Evolutionary conservation across 192 early-diverging fungal genomes (phyloP).

Genomic region (Backusella macrospora): DNA sequence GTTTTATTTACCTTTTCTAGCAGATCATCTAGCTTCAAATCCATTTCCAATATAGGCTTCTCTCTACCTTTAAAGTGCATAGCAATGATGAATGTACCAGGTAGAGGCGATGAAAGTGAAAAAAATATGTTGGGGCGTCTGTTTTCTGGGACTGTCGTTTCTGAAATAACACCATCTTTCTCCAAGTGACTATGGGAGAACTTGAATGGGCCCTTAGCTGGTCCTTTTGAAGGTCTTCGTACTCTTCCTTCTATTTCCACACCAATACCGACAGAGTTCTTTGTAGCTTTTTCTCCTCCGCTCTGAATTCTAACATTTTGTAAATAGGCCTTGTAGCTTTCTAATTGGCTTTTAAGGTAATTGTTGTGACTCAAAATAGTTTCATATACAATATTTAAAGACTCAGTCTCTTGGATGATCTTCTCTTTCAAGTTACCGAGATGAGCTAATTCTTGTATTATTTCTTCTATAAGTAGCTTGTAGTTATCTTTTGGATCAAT

Average conservation of each 20-base stretch:
- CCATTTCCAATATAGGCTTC: constrained; percentile 94
- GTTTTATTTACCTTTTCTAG: constrained; percentile 63
- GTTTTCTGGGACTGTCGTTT: constrained; percentile 90
- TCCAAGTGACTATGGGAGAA: constrained; percentile 84
- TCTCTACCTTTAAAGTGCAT: constrained; percentile 89
- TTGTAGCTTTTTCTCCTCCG: constrained; percentile 36
- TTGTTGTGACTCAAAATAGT: constrained; percentile 95
- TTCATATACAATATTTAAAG: constrained; percentile 86
- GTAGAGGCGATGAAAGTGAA: constrained; percentile 82
- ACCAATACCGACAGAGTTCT: constrained; percentile 64
- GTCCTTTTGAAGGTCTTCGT: constrained; percentile 44
- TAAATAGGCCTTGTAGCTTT: constrained; percentile 92
- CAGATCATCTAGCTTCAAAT: constrained; percentile 86
- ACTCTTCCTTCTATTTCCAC: constrained; percentile 58
- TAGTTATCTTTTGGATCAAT: constrained; percentile 78
- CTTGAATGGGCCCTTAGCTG: constrained; percentile 68
- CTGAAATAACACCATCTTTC: constrained; percentile 87
- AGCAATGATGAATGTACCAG: constrained; percentile 89
- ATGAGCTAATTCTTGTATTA: constrained; percentile 88
- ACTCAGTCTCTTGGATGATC: constrained; percentile 78
- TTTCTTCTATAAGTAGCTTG: constrained; percentile 84
- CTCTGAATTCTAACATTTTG: constrained; percentile 89
- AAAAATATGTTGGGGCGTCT: constrained; percentile 87
- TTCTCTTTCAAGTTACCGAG: constrained; percentile 90
- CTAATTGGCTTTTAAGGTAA: constrained; percentile 85